Percentiles rank a stretch among this genome's conserved stretches.
Evolutionary conservation across 2,329 filamentous ascomycete genomes (phyloP).

Genomic region (Exophiala alcalophila): DNA sequence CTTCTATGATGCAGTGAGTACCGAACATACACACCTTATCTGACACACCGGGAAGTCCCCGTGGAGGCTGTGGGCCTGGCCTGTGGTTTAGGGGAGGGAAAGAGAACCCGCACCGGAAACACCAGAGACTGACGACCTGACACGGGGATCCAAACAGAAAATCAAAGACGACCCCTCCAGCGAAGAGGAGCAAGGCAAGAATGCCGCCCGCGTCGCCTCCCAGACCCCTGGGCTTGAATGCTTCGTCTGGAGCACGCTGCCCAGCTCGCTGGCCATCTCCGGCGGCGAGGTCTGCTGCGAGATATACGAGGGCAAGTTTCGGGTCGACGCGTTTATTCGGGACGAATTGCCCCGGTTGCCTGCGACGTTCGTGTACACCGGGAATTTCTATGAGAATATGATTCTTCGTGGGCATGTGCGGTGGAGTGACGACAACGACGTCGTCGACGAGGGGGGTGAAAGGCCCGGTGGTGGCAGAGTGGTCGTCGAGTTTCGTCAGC

Average conservation of each 20-base stretch:
- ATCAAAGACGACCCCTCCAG: constrained; percentile 22
- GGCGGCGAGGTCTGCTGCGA: constrained; percentile 16
- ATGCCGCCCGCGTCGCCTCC: constrained; percentile 18
- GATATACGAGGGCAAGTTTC: constrained; percentile 28
- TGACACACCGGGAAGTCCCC: neutral
- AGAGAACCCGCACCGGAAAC: too few species aligned
- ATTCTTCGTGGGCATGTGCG: constrained; percentile 16
- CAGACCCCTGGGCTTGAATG: constrained; percentile 16
- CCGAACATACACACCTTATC: neutral
- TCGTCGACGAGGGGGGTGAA: too few species aligned
- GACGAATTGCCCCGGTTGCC: constrained; percentile 24
- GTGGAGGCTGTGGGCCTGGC: too few species aligned
- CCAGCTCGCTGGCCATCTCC: constrained; percentile 18
- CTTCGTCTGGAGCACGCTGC: constrained; percentile 23
- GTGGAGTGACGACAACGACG: constrained; percentile 12
- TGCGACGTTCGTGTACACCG: constrained; percentile 26
- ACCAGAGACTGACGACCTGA: too few species aligned
- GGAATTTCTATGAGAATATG: constrained; percentile 28
- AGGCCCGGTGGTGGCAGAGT: too few species aligned
- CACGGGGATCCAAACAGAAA: too few species aligned
- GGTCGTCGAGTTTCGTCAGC: constrained; percentile 21
- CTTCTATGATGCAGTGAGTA: constrained; percentile 21
- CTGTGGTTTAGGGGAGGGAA: too few species aligned
- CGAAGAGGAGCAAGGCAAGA: constrained; percentile 22
- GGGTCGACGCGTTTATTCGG: constrained; percentile 26